These are phyloP conservation scores for Camelina laxa DNA, from an alignment of 345 rosid species.

Conservation along the genomic window DNA sequence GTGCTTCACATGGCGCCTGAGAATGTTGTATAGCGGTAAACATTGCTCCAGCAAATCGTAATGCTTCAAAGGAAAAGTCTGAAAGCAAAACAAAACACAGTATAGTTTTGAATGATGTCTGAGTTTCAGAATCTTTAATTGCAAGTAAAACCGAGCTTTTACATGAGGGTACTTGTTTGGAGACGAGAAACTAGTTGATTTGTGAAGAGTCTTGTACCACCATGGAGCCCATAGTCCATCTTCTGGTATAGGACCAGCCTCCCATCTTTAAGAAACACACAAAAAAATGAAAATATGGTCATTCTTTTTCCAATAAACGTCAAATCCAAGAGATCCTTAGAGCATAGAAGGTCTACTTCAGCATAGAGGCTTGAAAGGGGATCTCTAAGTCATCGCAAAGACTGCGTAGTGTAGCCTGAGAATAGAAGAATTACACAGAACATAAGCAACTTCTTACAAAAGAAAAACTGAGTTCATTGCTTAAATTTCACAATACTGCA, in stretches of 20 bases:
- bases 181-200: slow-evolving; percentile 61
- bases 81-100: slow-evolving; percentile 28
- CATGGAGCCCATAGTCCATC: slow-evolving; percentile 90
- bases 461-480: slow-evolving; percentile 6
- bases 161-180: slow-evolving; percentile 65
- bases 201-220: slow-evolving; percentile 78
- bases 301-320: background rate
- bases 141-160: slow-evolving; percentile 2
- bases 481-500: background rate
- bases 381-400: slow-evolving; percentile 79
- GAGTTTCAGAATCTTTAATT: background rate
- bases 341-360: slow-evolving; percentile 50
- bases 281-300: background rate
- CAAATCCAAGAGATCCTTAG: background rate
- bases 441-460: background rate
- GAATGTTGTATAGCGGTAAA: slow-evolving; percentile 81
- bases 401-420: slow-evolving; percentile 64
- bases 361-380: slow-evolving; percentile 76
- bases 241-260: slow-evolving; percentile 78
- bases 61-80: slow-evolving; percentile 71
- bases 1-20: slow-evolving; percentile 58
- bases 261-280: slow-evolving; percentile 62
- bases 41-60: slow-evolving; percentile 81
- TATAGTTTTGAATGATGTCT: slow-evolving; percentile 17
- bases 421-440: slow-evolving; percentile 12